A percentile compares a stretch with the other conserved stretches of the same genome.
These are phyloP conservation scores for Mycena epipterygia DNA, from an alignment of 768 basidiomycete species.

Conservation along the genomic window DNA sequence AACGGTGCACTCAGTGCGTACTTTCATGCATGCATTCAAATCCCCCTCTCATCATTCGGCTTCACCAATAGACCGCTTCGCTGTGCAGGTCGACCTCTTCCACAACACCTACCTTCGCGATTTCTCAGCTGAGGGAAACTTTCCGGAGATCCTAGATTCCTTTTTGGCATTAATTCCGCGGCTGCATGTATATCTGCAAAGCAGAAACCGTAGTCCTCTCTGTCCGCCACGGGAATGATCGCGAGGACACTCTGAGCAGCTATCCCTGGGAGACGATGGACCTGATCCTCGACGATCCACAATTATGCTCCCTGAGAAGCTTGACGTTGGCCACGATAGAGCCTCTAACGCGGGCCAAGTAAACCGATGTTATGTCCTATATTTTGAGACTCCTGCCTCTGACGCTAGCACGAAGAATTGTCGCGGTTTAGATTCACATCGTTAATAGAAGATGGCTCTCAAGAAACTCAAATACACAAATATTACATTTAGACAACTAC, in stretches of 20 bases:
- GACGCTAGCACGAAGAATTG: background rate
- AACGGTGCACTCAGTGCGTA: constrained; percentile 4
- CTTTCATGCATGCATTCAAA: too few species aligned
- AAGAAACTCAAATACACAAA: background rate
- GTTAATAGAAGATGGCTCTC: too few species aligned
- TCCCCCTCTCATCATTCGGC: background rate
- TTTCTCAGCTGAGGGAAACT: constrained; percentile 18
- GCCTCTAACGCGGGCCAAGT: background rate
- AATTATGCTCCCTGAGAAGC: background rate
- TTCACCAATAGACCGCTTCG: background rate
- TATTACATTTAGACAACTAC: constrained; percentile 27
- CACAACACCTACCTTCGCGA: constrained; percentile 19
- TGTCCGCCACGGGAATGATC: background rate
- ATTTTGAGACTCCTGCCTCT: constrained; percentile 12
- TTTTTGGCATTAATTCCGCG: constrained; percentile 1
- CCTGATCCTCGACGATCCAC: background rate
- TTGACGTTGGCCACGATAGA: constrained; percentile 6
- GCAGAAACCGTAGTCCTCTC: background rate
- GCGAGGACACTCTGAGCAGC: background rate
- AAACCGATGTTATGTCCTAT: background rate
- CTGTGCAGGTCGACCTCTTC: constrained; percentile 2
- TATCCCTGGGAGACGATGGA: constrained; percentile 21
- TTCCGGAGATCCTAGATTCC: background rate
- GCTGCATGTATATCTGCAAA: constrained; percentile 1
- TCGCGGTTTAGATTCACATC: background rate